Evolutionary conservation across 441 rosid species (phyloP), one percentile per base, ranked within the genome.

Genomic region (Syzygium syzygioides): DNA sequence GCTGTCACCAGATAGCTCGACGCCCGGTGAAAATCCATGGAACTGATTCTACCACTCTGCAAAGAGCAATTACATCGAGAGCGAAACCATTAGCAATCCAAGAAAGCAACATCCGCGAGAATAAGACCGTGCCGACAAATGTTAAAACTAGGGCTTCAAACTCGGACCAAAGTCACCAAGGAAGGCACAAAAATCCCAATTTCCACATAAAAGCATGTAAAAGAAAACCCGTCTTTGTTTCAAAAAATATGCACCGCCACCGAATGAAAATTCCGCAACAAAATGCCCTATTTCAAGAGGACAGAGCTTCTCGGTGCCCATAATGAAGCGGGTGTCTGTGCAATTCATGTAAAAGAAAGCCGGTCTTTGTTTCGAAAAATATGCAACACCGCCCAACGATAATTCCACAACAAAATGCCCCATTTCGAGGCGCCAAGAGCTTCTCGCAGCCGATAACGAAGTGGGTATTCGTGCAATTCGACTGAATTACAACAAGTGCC

Each of bases 1-100:
- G 98, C 99, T 86, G 98, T 97, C 86, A 97, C 99, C 93, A 97
- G 90, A 91, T 94, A 96, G 89, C 92, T 95, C 9, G 98, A 95
- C 3, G 96, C 89, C 92, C 94, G 96, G 91, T 96, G 98, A 88
- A 97, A 96, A 91, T 97, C 99, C 94, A 97, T 94, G 23, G 98
- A 97, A 92, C 98, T 97, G 86, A 96, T 96, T 91, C 97, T 94
- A 85, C 98, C 94, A 90, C 91, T 95, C 99, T 96, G 94, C 48
- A n/a, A 48, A 85, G 86, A 88, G 54, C 7, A 60, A 60, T 48
- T 32, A 50, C 88, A 48, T 41, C 28, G 37, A 48, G 52, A 32
- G 52, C 86, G 60, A 30, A 54, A 86, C 55, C 55, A 9, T 14
- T 25, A 30, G 30, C 26, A 54, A 60, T 60, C 57, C 41, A 17